Evolutionary conservation across 2,329 filamentous ascomycete species (phyloP).

Genomic region (Ophiocordyceps polyrhachis-furcata): DNA sequence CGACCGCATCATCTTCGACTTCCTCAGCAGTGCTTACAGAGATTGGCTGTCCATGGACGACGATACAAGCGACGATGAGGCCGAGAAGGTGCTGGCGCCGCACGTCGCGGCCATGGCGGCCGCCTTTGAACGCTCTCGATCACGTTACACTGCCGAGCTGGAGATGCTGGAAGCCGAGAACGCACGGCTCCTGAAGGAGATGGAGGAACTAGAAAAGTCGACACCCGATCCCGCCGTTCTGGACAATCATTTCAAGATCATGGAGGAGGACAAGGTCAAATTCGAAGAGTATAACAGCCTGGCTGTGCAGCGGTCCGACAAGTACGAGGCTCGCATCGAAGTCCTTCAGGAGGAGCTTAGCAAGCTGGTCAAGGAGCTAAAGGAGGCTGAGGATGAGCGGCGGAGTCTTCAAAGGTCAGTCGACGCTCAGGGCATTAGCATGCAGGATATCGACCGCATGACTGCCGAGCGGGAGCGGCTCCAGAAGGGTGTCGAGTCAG

Average conservation of each 20-base stretch:
- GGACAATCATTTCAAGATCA: slow-evolving; percentile 77
- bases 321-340: slow-evolving; percentile 64
- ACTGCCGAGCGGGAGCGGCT: slow-evolving; percentile 84
- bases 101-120: slow-evolving; percentile 76
- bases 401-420: slow-evolving; percentile 65
- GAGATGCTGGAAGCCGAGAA: slow-evolving; percentile 77
- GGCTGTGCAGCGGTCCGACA: slow-evolving; percentile 70
- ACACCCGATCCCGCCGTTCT: slow-evolving; percentile 68
- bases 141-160: slow-evolving; percentile 68
- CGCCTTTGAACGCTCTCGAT: slow-evolving; percentile 72
- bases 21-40: slow-evolving; percentile 73
- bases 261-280: slow-evolving; percentile 87
- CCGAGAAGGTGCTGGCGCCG: slow-evolving; percentile 57
- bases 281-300: slow-evolving; percentile 88
- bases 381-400: slow-evolving; percentile 68
- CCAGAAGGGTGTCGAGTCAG: slow-evolving; percentile 71
- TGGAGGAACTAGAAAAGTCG: slow-evolving; percentile 75
- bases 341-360: slow-evolving; percentile 76
- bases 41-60: slow-evolving; percentile 91
- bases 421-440: slow-evolving; percentile 84
- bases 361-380: slow-evolving; percentile 55
- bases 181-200: slow-evolving; percentile 60
- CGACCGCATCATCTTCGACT: slow-evolving; percentile 87
- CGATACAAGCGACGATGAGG: slow-evolving; percentile 71
- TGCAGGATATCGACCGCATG: slow-evolving; percentile 98